phyloP scores from a whole-genome alignment of 176 grass and related monocot genomes.

The Elymus sibiricus region DNA sequence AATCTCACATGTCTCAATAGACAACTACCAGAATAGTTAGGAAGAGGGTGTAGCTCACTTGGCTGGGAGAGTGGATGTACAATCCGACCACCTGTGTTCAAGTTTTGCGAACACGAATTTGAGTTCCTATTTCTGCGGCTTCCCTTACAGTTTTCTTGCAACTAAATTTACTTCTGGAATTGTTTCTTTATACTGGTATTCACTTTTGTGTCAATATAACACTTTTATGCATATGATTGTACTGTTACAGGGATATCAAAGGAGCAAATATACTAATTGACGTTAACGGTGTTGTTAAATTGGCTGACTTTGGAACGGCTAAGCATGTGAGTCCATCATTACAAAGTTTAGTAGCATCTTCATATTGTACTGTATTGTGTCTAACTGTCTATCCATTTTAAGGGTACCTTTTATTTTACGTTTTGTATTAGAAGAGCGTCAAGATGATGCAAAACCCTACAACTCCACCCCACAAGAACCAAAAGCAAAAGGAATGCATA shows the following conservation, averaged over 20 bases:
- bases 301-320: constrained; percentile 92
- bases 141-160: not conserved
- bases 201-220: not conserved
- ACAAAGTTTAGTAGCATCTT: not conserved
- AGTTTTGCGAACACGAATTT: no score
- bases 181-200: not conserved
- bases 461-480: not conserved
- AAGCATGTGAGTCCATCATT: constrained; percentile 58
- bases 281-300: constrained; percentile 71
- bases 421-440: not conserved
- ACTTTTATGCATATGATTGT: not conserved
- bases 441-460: not conserved
- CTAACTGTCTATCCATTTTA: constrained; percentile 18
- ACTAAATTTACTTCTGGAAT: not conserved
- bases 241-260: constrained; percentile 79
- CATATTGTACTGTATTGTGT: constrained; percentile 2
- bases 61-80: not conserved
- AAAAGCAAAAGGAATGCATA: not conserved
- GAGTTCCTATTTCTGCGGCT: not conserved
- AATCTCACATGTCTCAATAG: no score
- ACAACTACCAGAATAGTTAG: not conserved
- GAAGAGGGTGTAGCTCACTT: not conserved
- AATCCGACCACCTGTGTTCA: not conserved
- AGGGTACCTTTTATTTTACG: not conserved
- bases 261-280: constrained; percentile 84